A percentile compares a stretch with the other conserved stretches of the same genome.
phyloP scores from a whole-genome alignment of 768 basidiomycete genomes.

The Boletales sp. region DNA sequence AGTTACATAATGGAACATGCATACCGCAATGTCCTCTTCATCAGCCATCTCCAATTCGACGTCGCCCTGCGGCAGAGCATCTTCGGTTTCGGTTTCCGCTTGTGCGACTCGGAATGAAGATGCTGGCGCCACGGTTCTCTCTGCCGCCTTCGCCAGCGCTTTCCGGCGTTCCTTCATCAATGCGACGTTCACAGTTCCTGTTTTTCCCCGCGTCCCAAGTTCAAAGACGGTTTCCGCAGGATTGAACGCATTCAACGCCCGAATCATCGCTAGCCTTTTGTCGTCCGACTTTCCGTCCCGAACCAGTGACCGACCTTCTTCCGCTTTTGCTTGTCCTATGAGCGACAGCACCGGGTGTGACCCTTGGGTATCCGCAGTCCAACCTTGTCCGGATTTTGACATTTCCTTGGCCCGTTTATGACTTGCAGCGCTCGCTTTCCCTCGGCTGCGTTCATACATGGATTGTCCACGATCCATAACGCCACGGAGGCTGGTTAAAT shows the following conservation, averaged over 20 bases:
- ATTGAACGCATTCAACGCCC: slow-evolving; percentile 74
- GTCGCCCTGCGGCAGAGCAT: slow-evolving; percentile 23
- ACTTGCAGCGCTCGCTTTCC: slow-evolving; percentile 81
- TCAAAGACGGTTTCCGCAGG: slow-evolving; percentile 93
- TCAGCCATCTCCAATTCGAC: slow-evolving; percentile 66
- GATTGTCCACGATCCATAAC: slow-evolving; percentile 88
- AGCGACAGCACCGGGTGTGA: slow-evolving; percentile 66
- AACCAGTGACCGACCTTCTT: slow-evolving; percentile 3
- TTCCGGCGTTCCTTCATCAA: slow-evolving; percentile 89
- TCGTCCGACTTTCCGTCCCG: slow-evolving; percentile 25
- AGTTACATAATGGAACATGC: slow-evolving; percentile 3
- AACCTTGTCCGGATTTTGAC: slow-evolving; percentile 60
- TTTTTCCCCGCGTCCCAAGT: slow-evolving; percentile 69
- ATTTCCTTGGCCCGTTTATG: slow-evolving; percentile 90
- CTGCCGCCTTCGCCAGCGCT: slow-evolving; percentile 63
- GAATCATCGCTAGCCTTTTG: slow-evolving; percentile 62
- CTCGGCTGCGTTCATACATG: slow-evolving; percentile 93
- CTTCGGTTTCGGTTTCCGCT: slow-evolving; percentile 32
- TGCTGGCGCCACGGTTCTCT: slow-evolving; percentile 38
- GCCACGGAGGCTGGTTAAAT: slow-evolving; percentile 61
- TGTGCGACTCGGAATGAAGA: slow-evolving; percentile 29
- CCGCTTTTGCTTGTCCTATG: slow-evolving; percentile 36
- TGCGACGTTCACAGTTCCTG: slow-evolving; percentile 51
- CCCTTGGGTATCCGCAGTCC: slow-evolving; percentile 59
- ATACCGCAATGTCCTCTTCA: slow-evolving; percentile 73